Evolutionary conservation across 495 filamentous ascomycete species (phyloP).

Genomic region (Xylaria acuta): DNA sequence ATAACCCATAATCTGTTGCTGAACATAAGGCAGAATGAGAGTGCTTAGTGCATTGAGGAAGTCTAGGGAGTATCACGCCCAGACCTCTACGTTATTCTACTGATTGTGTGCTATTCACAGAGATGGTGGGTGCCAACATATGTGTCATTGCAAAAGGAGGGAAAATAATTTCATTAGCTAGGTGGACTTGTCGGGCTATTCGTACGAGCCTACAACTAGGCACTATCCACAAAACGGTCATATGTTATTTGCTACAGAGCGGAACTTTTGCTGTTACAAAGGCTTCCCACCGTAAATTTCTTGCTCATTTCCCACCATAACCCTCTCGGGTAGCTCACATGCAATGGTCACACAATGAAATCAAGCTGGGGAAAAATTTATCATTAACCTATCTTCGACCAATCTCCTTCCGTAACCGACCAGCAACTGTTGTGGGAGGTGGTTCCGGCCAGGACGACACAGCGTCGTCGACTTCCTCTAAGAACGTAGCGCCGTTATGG

Average conservation of each 20-base stretch:
- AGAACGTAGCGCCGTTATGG: slow-evolving; percentile 83
- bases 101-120: neutral
- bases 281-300: neutral
- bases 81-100: no score
- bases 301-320: neutral
- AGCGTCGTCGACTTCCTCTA: slow-evolving; percentile 85
- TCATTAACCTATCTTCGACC: slow-evolving; percentile 50
- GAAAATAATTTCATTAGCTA: neutral
- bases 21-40: no score
- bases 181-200: neutral
- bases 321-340: neutral
- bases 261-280: neutral
- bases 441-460: slow-evolving; percentile 82
- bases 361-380: neutral
- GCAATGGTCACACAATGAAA: neutral
- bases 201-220: neutral
- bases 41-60: no score
- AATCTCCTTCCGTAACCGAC: slow-evolving; percentile 71
- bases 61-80: no score
- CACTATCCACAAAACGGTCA: neutral
- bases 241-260: neutral
- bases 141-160: neutral
- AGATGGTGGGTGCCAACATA: neutral
- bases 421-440: slow-evolving; percentile 70
- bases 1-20: no score